Conservation (phyloP, 2,329 filamentous ascomycete species). For the Alternaria arbusti region DNA sequence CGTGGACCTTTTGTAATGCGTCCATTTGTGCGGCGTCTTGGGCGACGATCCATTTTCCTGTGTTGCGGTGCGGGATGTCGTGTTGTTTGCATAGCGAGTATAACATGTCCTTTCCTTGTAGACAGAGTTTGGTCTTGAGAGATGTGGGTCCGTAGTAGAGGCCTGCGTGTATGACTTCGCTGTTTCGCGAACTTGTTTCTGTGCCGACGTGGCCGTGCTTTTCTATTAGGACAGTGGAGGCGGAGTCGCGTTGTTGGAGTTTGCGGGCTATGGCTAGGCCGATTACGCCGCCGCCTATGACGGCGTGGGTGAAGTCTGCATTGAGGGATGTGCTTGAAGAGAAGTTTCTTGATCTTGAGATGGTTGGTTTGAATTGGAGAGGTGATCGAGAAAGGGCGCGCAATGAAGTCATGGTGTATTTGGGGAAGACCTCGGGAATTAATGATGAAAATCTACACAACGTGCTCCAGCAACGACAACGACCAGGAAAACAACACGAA, state of each 20-base stretch:
- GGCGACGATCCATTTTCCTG: slow-evolving; percentile 94
- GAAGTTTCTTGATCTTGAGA: slow-evolving; percentile 18
- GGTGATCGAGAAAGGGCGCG: slow-evolving; percentile 6
- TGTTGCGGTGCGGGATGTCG: slow-evolving; percentile 73
- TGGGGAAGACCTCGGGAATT: too few relatives aligned
- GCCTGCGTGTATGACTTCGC: slow-evolving; percentile 95
- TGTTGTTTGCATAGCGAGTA: slow-evolving; percentile 77
- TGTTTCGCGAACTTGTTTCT: slow-evolving; percentile 89
- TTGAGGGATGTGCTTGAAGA: slow-evolving; percentile 27
- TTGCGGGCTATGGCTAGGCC: slow-evolving; percentile 80
- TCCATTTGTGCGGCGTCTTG: slow-evolving; percentile 75
- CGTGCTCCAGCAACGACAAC: not conserved
- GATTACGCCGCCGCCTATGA: slow-evolving; percentile 75
- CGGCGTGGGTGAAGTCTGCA: slow-evolving; percentile 69
- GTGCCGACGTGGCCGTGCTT: slow-evolving; percentile 76
- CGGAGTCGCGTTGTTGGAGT: slow-evolving; percentile 66
- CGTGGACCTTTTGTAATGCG: slow-evolving; percentile 64
- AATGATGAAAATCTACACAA: not conserved
- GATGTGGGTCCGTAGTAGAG: slow-evolving; percentile 82
- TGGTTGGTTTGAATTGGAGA: not conserved
- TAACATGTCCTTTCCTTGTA: slow-evolving; percentile 75
- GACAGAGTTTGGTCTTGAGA: slow-evolving; percentile 84
- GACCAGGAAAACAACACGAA: not conserved
- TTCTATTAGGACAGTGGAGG: slow-evolving; percentile 79
- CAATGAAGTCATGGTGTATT: not conserved